Evolutionary conservation across 306 rosid genomes (phyloP).

Genomic region (Cicer pinnatifidum): DNA sequence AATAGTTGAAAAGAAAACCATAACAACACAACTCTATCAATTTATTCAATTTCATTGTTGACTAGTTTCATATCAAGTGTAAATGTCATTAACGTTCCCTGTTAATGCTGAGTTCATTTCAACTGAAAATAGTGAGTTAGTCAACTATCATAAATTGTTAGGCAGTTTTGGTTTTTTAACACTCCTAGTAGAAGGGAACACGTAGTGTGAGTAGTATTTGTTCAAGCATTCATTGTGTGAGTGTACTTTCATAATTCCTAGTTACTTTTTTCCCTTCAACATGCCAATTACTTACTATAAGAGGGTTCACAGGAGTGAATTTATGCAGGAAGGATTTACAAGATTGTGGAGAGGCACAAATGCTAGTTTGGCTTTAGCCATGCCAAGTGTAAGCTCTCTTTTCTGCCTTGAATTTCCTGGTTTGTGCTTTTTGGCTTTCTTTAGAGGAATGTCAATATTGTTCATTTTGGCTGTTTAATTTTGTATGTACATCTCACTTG

Average conservation of each 20-base stretch:
- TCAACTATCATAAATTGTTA: no score
- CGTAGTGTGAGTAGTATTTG: background rate
- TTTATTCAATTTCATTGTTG: no score
- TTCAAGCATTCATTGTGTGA: constrained; percentile 8
- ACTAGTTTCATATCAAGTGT: no score
- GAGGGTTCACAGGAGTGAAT: constrained; percentile 53
- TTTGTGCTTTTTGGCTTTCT: constrained; percentile 32
- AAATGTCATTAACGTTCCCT: no score
- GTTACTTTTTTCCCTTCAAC: background rate
- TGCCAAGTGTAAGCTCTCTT: constrained; percentile 80
- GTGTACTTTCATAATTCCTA: background rate
- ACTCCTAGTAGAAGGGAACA: background rate
- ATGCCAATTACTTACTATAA: constrained; percentile 38
- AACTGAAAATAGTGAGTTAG: no score
- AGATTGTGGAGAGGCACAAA: constrained; percentile 94
- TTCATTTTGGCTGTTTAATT: constrained; percentile 21
- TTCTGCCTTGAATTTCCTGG: constrained; percentile 27
- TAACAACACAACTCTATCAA: no score
- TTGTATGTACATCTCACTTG: constrained; percentile 21
- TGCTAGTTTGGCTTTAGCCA: constrained; percentile 92
- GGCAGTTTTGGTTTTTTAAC: background rate
- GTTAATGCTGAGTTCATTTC: no score
- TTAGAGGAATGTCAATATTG: background rate
- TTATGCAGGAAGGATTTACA: constrained; percentile 89
- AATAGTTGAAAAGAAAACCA: no score